Evolutionary conservation across 2,329 filamentous ascomycete species (phyloP).

Genomic region (Sarocladium kiliense): DNA sequence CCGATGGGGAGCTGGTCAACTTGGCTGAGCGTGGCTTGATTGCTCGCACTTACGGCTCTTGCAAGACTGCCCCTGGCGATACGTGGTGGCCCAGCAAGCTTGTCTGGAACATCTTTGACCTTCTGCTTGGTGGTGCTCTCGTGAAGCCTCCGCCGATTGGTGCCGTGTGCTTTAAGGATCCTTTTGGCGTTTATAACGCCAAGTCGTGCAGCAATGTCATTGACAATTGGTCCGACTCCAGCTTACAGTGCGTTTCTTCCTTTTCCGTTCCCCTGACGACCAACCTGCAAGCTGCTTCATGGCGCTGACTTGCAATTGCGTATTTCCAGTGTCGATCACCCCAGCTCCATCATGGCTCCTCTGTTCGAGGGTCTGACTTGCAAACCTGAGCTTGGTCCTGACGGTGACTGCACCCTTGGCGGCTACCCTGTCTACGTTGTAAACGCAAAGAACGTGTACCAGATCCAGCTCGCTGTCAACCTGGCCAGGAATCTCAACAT

Average conservation of each 20-base stretch:
- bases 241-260: not conserved
- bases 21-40: not conserved
- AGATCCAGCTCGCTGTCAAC: conserved; percentile 40
- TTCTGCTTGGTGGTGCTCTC: conserved; percentile 22
- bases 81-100: conserved; percentile 17
- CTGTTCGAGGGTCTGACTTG: conserved; percentile 34
- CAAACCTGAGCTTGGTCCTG: conserved; percentile 21
- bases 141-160: conserved; percentile 25
- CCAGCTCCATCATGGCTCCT: conserved; percentile 33
- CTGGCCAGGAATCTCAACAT: conserved; percentile 40
- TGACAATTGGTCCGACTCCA: conserved; percentile 16
- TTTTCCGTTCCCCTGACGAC: not conserved
- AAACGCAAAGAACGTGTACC: conserved; percentile 31
- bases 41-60: not conserved
- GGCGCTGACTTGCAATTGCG: not conserved
- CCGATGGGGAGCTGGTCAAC: not conserved
- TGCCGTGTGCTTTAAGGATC: conserved; percentile 24
- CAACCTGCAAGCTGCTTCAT: no score
- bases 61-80: conserved; percentile 24
- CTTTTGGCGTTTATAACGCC: conserved; percentile 16
- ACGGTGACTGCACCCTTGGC: conserved; percentile 28
- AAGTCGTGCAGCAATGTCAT: conserved; percentile 17
- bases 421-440: conserved; percentile 36
- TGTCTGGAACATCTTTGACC: conserved; percentile 25
- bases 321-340: conserved; percentile 21